Base-by-base conservation (phyloP, 805 yeast species). In the Lachancea fermentati region DNA sequence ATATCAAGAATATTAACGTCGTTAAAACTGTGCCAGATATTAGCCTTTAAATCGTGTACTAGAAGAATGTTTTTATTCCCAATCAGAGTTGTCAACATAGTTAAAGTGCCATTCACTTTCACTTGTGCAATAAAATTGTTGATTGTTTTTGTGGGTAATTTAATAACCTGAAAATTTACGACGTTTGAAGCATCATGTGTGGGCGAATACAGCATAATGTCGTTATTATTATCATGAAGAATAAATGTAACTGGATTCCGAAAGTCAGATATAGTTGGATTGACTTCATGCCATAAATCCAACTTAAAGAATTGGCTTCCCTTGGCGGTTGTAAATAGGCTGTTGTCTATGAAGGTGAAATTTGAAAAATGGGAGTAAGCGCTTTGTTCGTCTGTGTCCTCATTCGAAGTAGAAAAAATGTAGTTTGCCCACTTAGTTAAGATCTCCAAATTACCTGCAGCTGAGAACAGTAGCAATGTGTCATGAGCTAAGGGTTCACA, bases 61-160 rank as follows among this genome's bases (percentile, higher is more conserved):
- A 59, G 37, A 29, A 62, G 39, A n/a, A 58, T 42, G 30, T 53
- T 49, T 35, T 62, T 62, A 43, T 62, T 62, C 0, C 62, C 44
- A 2, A 61, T 52, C 39, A 46, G 56, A 4, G 47, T 47, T 0
- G 63, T 62, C 40, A 59, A 24, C 19, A 56, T 28, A 30, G 53
- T 58, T 29, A 49, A 22, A 34, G 45, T 43, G 4, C 61, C 54
- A 33, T 51, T 61, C 3, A 51, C 38, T 28, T 51, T 49, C 2
- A 54, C 37, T 8, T 46, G 40, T 2, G 60, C 37, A 11, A 56
- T 43, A 33, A 48, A 48, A 35, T 62, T 62, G 32, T 62, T 62
- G 15, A 52, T 39, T 2, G 62, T 57, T 30, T 51, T 52, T 8
- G 65, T 57, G 3, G 65, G 65, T 8, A 62, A 37, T 36, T 51